A percentile compares a stretch with the other conserved stretches of the same genome.
Evolutionary conservation across 306 rosid species (phyloP).

Genomic region (Neltuma alba): DNA sequence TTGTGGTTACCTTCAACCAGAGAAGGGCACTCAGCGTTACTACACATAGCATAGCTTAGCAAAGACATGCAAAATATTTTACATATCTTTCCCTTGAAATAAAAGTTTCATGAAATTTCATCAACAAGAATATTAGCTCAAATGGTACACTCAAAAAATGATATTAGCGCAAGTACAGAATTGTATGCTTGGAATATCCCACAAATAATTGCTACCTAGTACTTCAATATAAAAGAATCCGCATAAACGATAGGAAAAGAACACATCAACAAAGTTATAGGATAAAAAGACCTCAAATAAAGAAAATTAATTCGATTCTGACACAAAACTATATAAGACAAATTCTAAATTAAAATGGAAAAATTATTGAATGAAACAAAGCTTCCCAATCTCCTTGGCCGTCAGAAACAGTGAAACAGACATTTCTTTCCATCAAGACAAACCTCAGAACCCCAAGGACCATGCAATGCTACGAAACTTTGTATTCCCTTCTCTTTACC

Average conservation of each 20-base stretch:
- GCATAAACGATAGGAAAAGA: not conserved
- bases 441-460: not conserved
- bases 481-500: not conserved
- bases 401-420: not conserved
- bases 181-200: not conserved
- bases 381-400: not conserved
- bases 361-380: not conserved
- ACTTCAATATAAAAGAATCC: not conserved
- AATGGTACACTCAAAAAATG: not conserved
- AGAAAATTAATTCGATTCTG: not conserved
- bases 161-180: not conserved
- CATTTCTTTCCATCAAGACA: not conserved
- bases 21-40: slow-evolving; percentile 35
- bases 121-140: not conserved
- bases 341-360: not conserved
- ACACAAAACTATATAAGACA: not conserved
- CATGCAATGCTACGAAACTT: not conserved
- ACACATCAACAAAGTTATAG: not conserved
- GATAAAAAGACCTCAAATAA: not conserved
- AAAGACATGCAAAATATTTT: slow-evolving; percentile 32
- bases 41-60: slow-evolving; percentile 29
- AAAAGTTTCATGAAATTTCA: not conserved
- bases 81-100: slow-evolving; percentile 19
- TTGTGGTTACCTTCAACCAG: slow-evolving; percentile 75
- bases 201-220: not conserved